These are phyloP conservation scores for Solanum corneliomulleri DNA, from an alignment of 257 asterid genomes.

Conservation along the genomic window DNA sequence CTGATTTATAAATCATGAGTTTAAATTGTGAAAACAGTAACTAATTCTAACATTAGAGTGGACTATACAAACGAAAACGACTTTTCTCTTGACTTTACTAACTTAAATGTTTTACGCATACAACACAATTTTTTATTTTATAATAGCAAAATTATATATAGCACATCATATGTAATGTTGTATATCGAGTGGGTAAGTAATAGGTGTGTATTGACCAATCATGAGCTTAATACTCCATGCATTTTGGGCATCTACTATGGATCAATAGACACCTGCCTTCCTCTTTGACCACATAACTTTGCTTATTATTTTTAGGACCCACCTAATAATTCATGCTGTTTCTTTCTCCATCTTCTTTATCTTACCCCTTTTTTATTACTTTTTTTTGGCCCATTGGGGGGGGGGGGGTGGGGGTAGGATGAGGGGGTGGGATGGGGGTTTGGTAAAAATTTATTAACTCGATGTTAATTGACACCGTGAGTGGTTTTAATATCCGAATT, in stretches of 20 bases:
- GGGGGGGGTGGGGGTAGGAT: background rate
- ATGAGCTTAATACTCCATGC: background rate
- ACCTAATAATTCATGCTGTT: slow-evolving; percentile 1
- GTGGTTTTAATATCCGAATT: background rate
- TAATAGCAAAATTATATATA: background rate
- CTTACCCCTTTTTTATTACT: background rate
- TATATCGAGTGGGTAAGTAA: background rate
- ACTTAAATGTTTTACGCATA: background rate
- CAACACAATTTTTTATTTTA: background rate
- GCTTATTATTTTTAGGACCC: background rate
- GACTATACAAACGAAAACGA: too few relatives aligned
- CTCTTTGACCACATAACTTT: background rate
- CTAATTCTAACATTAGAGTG: too few relatives aligned
- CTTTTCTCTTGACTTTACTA: background rate
- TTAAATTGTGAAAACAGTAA: too few relatives aligned
- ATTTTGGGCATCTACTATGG: slow-evolving; percentile 6
- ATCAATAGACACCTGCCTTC: slow-evolving; percentile 13
- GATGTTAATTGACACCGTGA: background rate
- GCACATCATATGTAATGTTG: background rate
- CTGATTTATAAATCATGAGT: too few relatives aligned
- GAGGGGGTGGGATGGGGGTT: too few relatives aligned
- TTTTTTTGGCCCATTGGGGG: background rate
- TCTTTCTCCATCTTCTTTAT: background rate
- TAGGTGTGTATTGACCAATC: background rate
- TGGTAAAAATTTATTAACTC: background rate